phyloP scores from a whole-genome alignment of 2,329 filamentous ascomycete genomes.

The Nemania serpens region DNA sequence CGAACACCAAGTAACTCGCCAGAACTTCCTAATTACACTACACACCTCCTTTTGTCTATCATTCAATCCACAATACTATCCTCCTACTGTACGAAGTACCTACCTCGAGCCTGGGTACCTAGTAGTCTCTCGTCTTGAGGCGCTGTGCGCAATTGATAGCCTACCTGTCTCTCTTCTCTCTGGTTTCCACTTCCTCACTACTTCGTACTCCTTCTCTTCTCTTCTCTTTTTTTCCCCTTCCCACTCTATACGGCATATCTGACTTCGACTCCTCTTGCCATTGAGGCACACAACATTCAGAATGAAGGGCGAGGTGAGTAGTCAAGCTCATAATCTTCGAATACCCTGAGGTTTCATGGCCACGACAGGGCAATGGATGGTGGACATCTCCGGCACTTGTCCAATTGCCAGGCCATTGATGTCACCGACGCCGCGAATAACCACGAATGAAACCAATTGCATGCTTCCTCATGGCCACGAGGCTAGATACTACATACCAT shows the following conservation, averaged over 20 bases:
- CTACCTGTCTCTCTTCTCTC: not conserved
- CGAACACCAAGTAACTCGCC: conserved; percentile 24
- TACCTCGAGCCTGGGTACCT: not conserved
- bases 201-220: not conserved
- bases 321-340: not conserved
- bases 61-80: conserved; percentile 26
- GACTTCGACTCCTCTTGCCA: conserved; percentile 18
- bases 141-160: conserved; percentile 24
- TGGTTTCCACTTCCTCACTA: conserved; percentile 16
- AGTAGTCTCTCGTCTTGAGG: conserved; percentile 12
- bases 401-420: no score
- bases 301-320: conserved; percentile 64
- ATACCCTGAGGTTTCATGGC: not conserved
- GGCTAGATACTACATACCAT: no score
- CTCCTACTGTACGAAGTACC: not conserved
- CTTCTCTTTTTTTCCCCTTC: no score
- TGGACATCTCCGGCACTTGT: not conserved
- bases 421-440: no score
- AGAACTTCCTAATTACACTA: not conserved
- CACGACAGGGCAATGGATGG: not conserved
- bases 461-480: no score
- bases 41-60: conserved; percentile 37
- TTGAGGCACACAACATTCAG: conserved; percentile 38
- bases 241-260: not conserved
- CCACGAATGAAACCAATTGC: no score